These are phyloP conservation scores for Juncus effusus DNA, from an alignment of 176 grass and related monocot genomes.

Conservation along the genomic window DNA sequence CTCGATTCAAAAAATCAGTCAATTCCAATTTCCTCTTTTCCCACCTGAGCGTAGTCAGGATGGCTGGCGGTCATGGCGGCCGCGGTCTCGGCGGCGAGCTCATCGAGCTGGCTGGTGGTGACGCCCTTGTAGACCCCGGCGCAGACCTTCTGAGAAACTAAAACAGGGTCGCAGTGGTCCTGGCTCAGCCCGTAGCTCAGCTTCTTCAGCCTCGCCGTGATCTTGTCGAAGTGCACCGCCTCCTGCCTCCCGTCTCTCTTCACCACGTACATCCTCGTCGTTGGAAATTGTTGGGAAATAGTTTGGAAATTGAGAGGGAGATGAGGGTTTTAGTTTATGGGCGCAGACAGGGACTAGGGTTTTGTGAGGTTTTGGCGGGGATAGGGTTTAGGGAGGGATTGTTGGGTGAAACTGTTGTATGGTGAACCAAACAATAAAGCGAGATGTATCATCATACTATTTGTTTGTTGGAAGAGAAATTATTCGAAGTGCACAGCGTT, in stretches of 20 bases:
- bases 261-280: slow-evolving; percentile 74
- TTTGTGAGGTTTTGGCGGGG: slow-evolving; percentile 26
- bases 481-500: too few relatives aligned
- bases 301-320: slow-evolving; percentile 40
- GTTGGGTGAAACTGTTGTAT: too few relatives aligned
- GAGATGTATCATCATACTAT: too few relatives aligned
- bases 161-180: slow-evolving; percentile 92
- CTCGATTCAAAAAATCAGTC: neutral
- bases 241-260: slow-evolving; percentile 87
- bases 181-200: slow-evolving; percentile 95
- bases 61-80: slow-evolving; percentile 81
- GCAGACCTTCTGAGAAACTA: slow-evolving; percentile 93
- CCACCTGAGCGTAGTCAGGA: slow-evolving; percentile 85
- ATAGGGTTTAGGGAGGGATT: slow-evolving; percentile 24
- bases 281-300: slow-evolving; percentile 18
- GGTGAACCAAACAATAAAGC: too few relatives aligned
- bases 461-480: too few relatives aligned
- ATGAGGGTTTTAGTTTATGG: neutral
- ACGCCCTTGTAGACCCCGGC: slow-evolving; percentile 91
- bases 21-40: neutral
- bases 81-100: slow-evolving; percentile 90
- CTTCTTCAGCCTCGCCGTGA: slow-evolving; percentile 95
- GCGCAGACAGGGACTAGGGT: slow-evolving; percentile 12
- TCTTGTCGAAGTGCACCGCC: slow-evolving; percentile 96
- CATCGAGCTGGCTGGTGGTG: slow-evolving; percentile 93